Conservation (phyloP, 495 filamentous ascomycete species). For the Melanomma pulvis-pyrius region DNA sequence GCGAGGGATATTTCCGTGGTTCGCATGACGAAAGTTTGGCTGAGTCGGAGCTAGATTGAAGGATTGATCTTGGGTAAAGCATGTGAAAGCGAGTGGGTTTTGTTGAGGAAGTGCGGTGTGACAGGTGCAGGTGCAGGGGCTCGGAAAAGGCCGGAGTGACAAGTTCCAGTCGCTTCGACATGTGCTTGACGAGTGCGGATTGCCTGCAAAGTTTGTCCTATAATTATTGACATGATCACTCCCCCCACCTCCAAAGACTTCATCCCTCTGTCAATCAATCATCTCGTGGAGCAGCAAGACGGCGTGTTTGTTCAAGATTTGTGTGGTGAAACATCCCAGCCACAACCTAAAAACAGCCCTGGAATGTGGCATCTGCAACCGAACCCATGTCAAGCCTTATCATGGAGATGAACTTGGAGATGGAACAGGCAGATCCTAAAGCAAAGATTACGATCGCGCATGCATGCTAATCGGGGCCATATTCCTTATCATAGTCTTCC, state of each 20-base stretch:
- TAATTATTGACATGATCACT: background rate
- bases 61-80: background rate
- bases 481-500: too few species aligned
- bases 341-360: background rate
- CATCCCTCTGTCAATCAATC: background rate
- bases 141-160: background rate
- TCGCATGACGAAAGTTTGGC: slow-evolving; percentile 1
- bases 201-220: background rate
- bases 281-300: background rate
- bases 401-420: background rate
- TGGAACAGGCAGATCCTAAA: background rate
- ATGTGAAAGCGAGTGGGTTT: slow-evolving; percentile 17
- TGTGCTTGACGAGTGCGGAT: slow-evolving; percentile 1
- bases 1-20: background rate
- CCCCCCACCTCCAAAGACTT: too few species aligned
- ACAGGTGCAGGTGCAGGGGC: background rate
- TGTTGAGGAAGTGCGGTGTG: slow-evolving; percentile 5
- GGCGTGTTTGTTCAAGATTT: background rate
- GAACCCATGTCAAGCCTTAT: background rate
- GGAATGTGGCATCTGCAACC: background rate
- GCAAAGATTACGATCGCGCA: background rate
- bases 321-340: background rate
- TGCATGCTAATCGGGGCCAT: background rate
- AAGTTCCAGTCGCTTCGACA: slow-evolving; percentile 4
- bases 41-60: slow-evolving; percentile 2